Conservation (phyloP, 192 early-diverging fungal genomes). For the Geranomyces variabilis region DNA sequence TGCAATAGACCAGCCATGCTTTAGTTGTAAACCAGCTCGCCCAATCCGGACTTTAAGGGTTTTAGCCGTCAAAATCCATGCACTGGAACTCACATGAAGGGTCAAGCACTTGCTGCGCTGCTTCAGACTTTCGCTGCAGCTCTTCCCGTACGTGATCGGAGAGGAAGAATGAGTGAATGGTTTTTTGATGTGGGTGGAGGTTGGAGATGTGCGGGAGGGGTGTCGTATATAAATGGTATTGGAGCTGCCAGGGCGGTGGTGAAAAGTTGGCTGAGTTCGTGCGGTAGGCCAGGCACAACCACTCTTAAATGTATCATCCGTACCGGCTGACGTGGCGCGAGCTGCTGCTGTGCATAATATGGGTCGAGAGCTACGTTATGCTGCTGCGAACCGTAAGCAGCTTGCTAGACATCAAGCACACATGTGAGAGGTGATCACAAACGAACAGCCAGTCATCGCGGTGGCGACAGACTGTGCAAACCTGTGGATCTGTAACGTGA, state of each 20-base stretch:
- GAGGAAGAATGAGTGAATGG: slow-evolving; percentile 84
- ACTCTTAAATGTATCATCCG: background rate
- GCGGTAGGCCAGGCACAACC: slow-evolving; percentile 32
- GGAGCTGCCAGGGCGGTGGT: slow-evolving; percentile 58
- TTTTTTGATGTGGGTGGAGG: slow-evolving; percentile 73
- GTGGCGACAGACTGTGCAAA: background rate
- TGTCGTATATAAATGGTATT: slow-evolving; percentile 79
- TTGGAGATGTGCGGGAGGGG: slow-evolving; percentile 72
- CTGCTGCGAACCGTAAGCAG: slow-evolving; percentile 2
- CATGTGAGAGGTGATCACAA: too few relatives aligned
- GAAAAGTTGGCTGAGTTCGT: background rate
- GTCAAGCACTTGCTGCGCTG: slow-evolving; percentile 45
- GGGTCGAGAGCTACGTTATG: slow-evolving; percentile 1
- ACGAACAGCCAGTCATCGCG: too few relatives aligned
- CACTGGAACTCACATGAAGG: slow-evolving; percentile 37
- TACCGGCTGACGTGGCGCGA: slow-evolving; percentile 45
- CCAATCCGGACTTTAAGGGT: too few relatives aligned
- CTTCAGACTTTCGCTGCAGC: slow-evolving; percentile 72
- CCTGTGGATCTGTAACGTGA: slow-evolving; percentile 5
- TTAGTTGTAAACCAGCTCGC: background rate
- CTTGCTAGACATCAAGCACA: background rate
- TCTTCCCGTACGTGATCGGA: slow-evolving; percentile 82
- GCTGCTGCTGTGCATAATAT: slow-evolving; percentile 36
- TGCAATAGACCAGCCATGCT: too few relatives aligned
- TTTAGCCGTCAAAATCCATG: too few relatives aligned